Conservation (phyloP, 352 stramenopile species). For the Phytophthora multivora region DNA sequence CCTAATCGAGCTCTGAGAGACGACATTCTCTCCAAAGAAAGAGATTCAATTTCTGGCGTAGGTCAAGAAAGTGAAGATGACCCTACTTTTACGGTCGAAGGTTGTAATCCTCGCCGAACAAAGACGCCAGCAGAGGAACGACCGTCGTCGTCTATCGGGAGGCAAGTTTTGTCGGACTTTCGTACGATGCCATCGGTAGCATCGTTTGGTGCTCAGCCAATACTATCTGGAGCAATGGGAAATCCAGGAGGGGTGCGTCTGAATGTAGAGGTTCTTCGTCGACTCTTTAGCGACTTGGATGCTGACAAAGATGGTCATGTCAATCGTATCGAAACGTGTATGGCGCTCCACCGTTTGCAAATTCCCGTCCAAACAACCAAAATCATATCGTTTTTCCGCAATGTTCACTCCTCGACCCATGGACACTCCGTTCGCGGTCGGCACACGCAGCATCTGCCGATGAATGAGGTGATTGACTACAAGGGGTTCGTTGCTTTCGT, state of each 20-base stretch:
- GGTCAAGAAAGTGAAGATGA: slow-evolving; percentile 1
- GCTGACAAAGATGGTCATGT: slow-evolving; percentile 66
- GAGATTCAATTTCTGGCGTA: background rate
- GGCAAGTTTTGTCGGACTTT: slow-evolving; percentile 73
- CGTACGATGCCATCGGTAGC: slow-evolving; percentile 65
- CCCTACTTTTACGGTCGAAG: slow-evolving; percentile 1
- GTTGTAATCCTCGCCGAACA: slow-evolving; percentile 3
- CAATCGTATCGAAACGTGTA: slow-evolving; percentile 73
- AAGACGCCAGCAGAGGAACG: slow-evolving; percentile 5
- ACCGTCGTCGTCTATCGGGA: slow-evolving; percentile 53
- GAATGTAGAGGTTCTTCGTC: slow-evolving; percentile 62
- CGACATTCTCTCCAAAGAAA: background rate
- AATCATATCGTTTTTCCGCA: slow-evolving; percentile 74
- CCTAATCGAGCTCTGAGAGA: background rate
- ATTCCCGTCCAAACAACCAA: slow-evolving; percentile 58
- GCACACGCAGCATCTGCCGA: slow-evolving; percentile 24
- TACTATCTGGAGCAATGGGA: slow-evolving; percentile 18
- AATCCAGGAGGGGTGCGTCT: slow-evolving; percentile 23
- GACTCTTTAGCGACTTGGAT: slow-evolving; percentile 84
- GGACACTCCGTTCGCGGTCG: slow-evolving; percentile 1
- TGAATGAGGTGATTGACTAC: slow-evolving; percentile 76
- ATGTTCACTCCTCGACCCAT: slow-evolving; percentile 33
- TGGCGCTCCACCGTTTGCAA: slow-evolving; percentile 76
- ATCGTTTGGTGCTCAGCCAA: slow-evolving; percentile 52
- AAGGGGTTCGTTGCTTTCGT: slow-evolving; percentile 80